phyloP scores from a whole-genome alignment of 768 basidiomycete genomes.

The Austroboletus eburneus region DNA sequence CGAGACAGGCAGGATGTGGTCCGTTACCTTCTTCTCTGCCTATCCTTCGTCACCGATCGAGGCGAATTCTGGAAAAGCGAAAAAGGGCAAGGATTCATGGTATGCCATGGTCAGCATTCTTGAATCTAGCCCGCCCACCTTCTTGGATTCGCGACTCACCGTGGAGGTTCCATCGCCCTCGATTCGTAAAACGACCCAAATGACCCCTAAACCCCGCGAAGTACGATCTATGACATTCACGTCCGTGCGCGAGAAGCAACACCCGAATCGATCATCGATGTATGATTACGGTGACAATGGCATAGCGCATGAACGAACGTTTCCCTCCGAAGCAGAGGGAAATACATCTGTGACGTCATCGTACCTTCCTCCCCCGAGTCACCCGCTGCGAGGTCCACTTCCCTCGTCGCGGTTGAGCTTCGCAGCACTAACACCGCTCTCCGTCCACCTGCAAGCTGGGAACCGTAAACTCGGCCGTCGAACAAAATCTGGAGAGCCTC shows the following conservation, averaged over 20 bases:
- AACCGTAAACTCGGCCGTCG: constrained; percentile 11
- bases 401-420: not conserved
- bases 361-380: not conserved
- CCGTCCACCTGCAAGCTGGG: constrained; percentile 7
- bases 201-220: not conserved
- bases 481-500: not conserved
- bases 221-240: constrained; percentile 1
- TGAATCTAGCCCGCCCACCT: constrained; percentile 18
- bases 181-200: not conserved
- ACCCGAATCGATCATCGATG: not conserved
- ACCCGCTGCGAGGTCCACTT: not conserved
- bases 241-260: not conserved
- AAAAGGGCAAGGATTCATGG: constrained; percentile 22
- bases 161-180: not conserved
- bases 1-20: constrained; percentile 23
- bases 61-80: constrained; percentile 4
- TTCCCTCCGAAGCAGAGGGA: not conserved
- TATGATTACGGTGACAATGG: not conserved
- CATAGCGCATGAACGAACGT: not conserved
- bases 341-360: not conserved
- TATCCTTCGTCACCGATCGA: not conserved
- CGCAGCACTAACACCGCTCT: not conserved
- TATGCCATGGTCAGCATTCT: constrained; percentile 41
- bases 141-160: constrained; percentile 12
- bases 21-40: constrained; percentile 19